Base-by-base conservation (phyloP, 257 asterid genomes). In the Jaltomata sinuosa region DNA sequence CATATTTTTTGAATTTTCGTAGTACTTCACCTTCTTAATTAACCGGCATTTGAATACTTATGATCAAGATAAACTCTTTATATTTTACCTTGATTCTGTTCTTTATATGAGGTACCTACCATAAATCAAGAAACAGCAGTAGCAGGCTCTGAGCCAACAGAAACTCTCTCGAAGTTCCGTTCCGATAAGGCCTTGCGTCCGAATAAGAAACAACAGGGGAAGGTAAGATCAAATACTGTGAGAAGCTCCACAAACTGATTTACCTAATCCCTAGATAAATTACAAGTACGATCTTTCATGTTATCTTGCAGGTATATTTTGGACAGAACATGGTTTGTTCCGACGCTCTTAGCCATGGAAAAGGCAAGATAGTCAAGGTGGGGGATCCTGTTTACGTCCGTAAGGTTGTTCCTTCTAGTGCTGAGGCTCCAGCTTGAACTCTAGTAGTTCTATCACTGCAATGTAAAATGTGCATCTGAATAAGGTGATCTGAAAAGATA, bases 271-370 rank as follows among this genome's bases (percentile, higher is more conserved):
- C 59, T 22, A 74, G 62, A 54, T 25, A 0, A 19, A 68, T 53
- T 18, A 25, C 2, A 15, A 53, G 10, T 52, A n/a, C n/a, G 86
- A 47, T n/a, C n/a, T 59, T 34, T 76, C 65, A 27, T 67, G 68
- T 45, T 25, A 38, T 55, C 53, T 87, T 86, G 19, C 90, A 91
- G 92, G 90, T 89, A 25, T 91, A 89, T 61, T 89, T 91, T 87
- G 92, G 92, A 82, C 94, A 91, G 85, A 89, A 91, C 85, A 45
- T 91, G 87, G 89, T 91, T 12, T 91, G 91, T 54, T 6, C 90
- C 0, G 89, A 87, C 12, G 40, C 87, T 31, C 71, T 62, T 53
- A 42, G 71, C 71, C 82, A 29, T 59, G 91, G 88, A 42, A 84
- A 82, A 54, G 89, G 76, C 6, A 84, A 84, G 65, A 81, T 45